A percentile compares a stretch with the other conserved stretches of the same genome.
phyloP scores from a whole-genome alignment of 1,284 basidiomycete genomes.

The Austroboletus novae-zelandiae region DNA sequence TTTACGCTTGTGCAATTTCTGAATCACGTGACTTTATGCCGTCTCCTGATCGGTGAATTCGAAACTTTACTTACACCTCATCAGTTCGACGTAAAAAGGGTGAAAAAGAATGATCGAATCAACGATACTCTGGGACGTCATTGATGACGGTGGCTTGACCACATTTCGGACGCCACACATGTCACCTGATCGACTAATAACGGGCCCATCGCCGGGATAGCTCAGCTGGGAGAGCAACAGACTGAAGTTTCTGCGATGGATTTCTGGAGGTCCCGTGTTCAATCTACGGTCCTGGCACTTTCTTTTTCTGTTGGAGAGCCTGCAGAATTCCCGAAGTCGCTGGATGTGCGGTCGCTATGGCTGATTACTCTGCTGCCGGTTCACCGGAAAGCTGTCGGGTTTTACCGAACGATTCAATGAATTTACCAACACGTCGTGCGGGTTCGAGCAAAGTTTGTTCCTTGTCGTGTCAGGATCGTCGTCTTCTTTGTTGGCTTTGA shows the following conservation, averaged over 20 bases:
- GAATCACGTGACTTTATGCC: slow-evolving; percentile 12
- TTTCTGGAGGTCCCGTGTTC: slow-evolving; percentile 57
- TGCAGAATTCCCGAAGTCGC: not conserved
- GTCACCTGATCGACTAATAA: too few relatives aligned
- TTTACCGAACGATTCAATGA: not conserved
- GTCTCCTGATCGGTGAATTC: too few relatives aligned
- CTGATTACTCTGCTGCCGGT: too few relatives aligned
- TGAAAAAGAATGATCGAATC: too few relatives aligned
- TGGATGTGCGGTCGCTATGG: not conserved
- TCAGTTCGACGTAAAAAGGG: too few relatives aligned
- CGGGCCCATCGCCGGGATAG: slow-evolving; percentile 44
- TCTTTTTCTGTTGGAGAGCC: not conserved
- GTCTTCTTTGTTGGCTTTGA: slow-evolving; percentile 21
- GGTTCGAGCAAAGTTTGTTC: not conserved
- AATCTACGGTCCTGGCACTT: slow-evolving; percentile 55
- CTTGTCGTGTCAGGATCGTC: slow-evolving; percentile 25
- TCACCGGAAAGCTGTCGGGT: not conserved
- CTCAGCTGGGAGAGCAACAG: slow-evolving; percentile 82
- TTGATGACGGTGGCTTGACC: too few relatives aligned
- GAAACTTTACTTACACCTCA: too few relatives aligned
- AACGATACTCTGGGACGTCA: too few relatives aligned
- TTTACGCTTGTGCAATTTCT: too few relatives aligned
- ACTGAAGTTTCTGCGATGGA: slow-evolving; percentile 50
- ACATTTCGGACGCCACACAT: too few relatives aligned
- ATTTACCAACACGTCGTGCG: not conserved